Base-by-base conservation (phyloP, 352 stramenopile genomes). In the Peronospora destructor region DNA sequence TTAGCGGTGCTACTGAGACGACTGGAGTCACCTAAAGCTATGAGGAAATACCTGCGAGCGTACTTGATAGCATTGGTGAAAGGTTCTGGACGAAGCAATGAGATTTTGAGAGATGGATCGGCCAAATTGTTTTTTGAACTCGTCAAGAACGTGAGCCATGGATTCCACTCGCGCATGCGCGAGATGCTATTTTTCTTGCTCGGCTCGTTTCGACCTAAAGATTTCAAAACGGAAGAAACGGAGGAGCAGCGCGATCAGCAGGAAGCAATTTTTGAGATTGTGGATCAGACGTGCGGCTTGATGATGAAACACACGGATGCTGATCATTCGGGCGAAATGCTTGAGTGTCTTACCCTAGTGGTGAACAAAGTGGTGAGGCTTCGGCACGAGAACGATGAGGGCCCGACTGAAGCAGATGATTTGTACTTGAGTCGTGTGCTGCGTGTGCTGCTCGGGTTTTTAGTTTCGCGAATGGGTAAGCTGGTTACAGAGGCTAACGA, bases 61-160 rank as follows among this genome's bases (percentile, higher is more conserved):
- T 94, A 91, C 34, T 61, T 94, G n/a, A 67, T 66, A n/a, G 84
- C 84, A 16, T 64, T 94, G 11, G 66, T 79, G 8, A 80, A 76
- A 10, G 84, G 84, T 19, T 73, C 76, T 0, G 73, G 68, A 13
- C 59, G 63, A 2, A 78, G 73, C 36, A 68, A 91, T 41, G 62
- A 82, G 9, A 61, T 85, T n/a, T 43, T 95, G n/a, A 68, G 66
- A 9, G 78, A 95, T 37, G 84, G 84, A 7, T 88, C 80, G n/a
- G 78, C 84, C n/a, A 90, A 86, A 44, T 63, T 95, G 5, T 83
- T 92, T 23, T 90, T 95, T 40, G 73, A 70, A 13, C 63, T 95
- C 3, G 59, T 93, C 23, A 83, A 84, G 26, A 93, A 93, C 42
- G 83, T 95, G 10, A 84, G 83, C 40, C 70, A 86, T 49, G 74